Conservation (phyloP, 371 early-diverging fungal species). For the Fennellomyces sp. region DNA sequence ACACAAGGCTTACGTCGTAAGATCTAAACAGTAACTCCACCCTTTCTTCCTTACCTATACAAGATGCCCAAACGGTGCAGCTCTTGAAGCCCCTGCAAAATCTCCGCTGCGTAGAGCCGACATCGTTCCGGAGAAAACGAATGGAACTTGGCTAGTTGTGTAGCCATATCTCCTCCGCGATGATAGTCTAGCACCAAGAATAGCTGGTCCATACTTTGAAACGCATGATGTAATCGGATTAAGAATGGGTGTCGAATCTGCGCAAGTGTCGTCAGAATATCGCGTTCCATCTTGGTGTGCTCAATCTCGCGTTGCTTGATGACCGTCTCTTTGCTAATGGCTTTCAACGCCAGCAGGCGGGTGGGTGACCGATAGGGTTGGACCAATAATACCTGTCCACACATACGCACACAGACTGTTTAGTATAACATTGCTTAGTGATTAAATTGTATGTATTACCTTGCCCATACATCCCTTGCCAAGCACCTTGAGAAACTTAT, state of each 20-base stretch:
- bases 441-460: conserved; percentile 24
- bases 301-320: conserved; percentile 88
- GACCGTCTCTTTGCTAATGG: conserved; percentile 92
- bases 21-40: neutral
- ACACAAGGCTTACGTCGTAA: too few species aligned
- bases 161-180: conserved; percentile 80
- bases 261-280: conserved; percentile 55
- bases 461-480: conserved; percentile 67
- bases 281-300: conserved; percentile 54
- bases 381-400: conserved; percentile 83
- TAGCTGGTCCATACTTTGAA: conserved; percentile 89
- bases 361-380: conserved; percentile 46
- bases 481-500: conserved; percentile 56
- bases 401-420: neutral
- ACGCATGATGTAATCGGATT: conserved; percentile 90
- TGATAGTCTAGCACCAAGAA: conserved; percentile 94
- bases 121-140: conserved; percentile 47
- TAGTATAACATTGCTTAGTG: neutral
- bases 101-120: conserved; percentile 78
- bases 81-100: conserved; percentile 76
- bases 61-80: conserved; percentile 78
- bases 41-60: conserved; percentile 56
- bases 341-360: conserved; percentile 91
- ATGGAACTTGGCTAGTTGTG: conserved; percentile 33
- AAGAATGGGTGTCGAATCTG: conserved; percentile 88